Conservation (phyloP, 2,329 filamentous ascomycete genomes). For the Bipolaris victoriae region DNA sequence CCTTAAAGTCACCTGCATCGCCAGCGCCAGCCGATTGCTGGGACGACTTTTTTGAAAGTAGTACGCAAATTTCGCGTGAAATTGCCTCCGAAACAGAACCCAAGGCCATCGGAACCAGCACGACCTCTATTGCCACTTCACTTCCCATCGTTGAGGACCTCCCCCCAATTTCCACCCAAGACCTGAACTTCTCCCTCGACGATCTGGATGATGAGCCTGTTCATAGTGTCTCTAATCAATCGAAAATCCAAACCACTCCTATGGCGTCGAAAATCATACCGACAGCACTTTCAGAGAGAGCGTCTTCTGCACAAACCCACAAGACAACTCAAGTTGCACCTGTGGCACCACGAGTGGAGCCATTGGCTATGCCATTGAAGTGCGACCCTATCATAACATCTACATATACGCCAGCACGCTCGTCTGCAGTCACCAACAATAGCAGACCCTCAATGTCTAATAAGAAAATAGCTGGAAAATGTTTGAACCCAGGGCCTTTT, state of each 20-base stretch:
- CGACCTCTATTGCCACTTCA: not conserved
- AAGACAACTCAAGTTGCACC: not conserved
- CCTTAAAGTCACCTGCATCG: not conserved
- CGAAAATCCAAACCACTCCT: not conserved
- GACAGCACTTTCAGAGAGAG: not conserved
- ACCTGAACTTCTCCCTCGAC: conserved; percentile 50
- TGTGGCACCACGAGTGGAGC: not conserved
- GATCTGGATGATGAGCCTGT: conserved; percentile 45
- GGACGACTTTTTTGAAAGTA: conserved; percentile 54
- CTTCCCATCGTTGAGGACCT: conserved; percentile 5
- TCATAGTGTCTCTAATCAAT: not conserved
- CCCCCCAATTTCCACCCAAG: conserved; percentile 47
- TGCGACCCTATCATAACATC: not conserved
- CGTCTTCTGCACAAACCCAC: not conserved
- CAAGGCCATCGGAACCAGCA: not conserved
- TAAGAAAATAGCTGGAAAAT: conserved; percentile 13
- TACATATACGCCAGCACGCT: not conserved
- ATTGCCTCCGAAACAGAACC: conserved; percentile 32
- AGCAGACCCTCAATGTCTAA: not conserved
- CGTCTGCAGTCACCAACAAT: not conserved
- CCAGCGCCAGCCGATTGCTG: conserved; percentile 30
- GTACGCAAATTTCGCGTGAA: conserved; percentile 55
- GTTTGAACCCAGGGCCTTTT: conserved; percentile 12
- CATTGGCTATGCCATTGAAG: not conserved
- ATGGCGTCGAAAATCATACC: not conserved